Evolutionary conservation across 371 early-diverging fungal species (phyloP).

Genomic region (Blyttiomyces sp.): DNA sequence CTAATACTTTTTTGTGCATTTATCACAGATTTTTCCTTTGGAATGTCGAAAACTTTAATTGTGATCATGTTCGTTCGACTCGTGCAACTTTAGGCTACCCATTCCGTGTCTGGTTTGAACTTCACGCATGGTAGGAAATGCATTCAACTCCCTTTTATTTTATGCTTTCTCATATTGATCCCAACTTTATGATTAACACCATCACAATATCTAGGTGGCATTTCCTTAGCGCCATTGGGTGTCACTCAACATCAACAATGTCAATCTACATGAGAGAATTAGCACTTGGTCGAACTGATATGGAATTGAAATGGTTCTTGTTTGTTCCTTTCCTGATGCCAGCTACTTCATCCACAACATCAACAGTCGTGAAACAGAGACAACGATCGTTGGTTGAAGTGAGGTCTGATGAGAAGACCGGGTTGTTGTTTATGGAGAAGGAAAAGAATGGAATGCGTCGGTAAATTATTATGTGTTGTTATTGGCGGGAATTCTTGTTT

Average conservation of each 20-base stretch:
- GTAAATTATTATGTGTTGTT: too few relatives aligned
- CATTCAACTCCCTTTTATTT: background rate
- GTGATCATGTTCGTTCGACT: conserved; percentile 50
- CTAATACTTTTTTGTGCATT: too few relatives aligned
- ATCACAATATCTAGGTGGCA: conserved; percentile 63
- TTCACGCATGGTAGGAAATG: conserved; percentile 63
- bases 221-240: conserved; percentile 58
- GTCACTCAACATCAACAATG: conserved; percentile 50
- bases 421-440: too few relatives aligned
- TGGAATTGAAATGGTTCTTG: conserved; percentile 1
- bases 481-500: too few relatives aligned
- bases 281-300: conserved; percentile 23
- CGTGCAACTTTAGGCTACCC: conserved; percentile 51
- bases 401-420: too few relatives aligned
- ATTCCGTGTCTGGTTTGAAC: conserved; percentile 61
- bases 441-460: too few relatives aligned
- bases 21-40: conserved; percentile 71
- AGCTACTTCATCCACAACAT: background rate
- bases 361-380: too few relatives aligned
- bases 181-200: too few relatives aligned
- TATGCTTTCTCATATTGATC: background rate
- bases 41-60: conserved; percentile 77
- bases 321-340: conserved; percentile 5
- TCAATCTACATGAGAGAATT: conserved; percentile 48
- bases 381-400: too few relatives aligned